phyloP scores from a whole-genome alignment of 1,284 basidiomycete genomes.

The Cryptococcus sp. region DNA sequence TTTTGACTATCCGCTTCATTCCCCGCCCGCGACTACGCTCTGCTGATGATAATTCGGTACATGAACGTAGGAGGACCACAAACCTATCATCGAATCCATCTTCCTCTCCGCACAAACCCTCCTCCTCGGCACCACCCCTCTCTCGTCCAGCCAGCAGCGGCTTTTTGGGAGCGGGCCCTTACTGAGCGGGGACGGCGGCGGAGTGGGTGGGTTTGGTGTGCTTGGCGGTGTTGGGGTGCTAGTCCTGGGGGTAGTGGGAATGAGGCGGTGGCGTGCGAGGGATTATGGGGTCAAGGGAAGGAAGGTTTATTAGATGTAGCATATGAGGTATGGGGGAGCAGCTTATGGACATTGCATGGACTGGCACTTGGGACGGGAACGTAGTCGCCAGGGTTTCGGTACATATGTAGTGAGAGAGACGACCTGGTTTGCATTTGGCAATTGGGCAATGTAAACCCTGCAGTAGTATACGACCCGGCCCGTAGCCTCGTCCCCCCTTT shows the following conservation, averaged over 20 bases:
- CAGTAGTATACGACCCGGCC: no score
- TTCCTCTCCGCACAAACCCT: slow-evolving; percentile 15
- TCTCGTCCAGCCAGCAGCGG: slow-evolving; percentile 5
- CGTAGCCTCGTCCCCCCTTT: no score
- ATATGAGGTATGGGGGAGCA: no score
- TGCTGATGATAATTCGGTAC: not conserved
- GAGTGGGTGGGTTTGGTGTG: not conserved
- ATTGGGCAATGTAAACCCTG: no score
- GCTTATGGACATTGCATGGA: no score
- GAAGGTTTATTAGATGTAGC: not conserved
- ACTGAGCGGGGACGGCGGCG: not conserved
- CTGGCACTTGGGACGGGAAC: no score
- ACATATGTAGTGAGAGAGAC: no score
- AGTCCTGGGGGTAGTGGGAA: not conserved
- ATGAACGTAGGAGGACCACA: slow-evolving; percentile 14
- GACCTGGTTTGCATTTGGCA: no score
- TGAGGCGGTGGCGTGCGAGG: not conserved
- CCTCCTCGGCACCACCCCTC: slow-evolving; percentile 4
- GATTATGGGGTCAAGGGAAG: not conserved
- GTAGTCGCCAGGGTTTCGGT: no score
- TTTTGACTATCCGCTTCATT: no score
- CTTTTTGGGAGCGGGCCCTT: not conserved
- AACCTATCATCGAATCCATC: slow-evolving; percentile 19
- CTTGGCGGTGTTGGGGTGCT: not conserved
- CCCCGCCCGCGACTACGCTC: not conserved